These are phyloP conservation scores for Aspergillus sclerotiicarbonarius DNA, from an alignment of 495 filamentous ascomycete genomes.

Conservation along the genomic window DNA sequence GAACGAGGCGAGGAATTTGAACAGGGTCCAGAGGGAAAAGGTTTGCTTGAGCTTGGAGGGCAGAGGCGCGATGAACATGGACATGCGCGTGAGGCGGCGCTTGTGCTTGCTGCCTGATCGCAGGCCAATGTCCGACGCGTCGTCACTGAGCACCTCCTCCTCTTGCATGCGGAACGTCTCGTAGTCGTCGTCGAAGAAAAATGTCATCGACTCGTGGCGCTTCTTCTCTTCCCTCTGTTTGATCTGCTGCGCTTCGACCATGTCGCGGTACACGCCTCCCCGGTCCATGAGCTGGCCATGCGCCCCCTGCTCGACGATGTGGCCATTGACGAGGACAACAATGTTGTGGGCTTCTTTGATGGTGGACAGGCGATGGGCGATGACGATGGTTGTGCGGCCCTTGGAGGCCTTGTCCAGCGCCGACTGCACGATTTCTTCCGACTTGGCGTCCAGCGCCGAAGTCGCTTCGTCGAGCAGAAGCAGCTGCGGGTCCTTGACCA, in stretches of 20 bases:
- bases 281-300: conserved; percentile 66
- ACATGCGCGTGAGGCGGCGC: conserved; percentile 9
- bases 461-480: conserved; percentile 96
- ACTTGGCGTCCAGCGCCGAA: conserved; percentile 87
- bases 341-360: conserved; percentile 95
- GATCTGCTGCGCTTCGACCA: conserved; percentile 79
- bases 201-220: conserved; percentile 6
- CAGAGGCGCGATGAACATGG: conserved; percentile 2
- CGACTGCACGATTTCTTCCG: conserved; percentile 89
- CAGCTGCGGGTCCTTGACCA: conserved; percentile 91
- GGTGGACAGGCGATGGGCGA: conserved; percentile 90
- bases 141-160: conserved; percentile 12
- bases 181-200: conserved; percentile 18
- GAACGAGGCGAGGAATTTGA: conserved; percentile 79
- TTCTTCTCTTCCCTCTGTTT: conserved; percentile 41
- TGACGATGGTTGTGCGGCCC: conserved; percentile 91
- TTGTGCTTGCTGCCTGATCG: background rate
- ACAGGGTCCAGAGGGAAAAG: conserved; percentile 75
- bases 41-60: conserved; percentile 34
- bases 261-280: conserved; percentile 64
- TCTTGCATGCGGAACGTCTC: background rate
- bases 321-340: conserved; percentile 80
- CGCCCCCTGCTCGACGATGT: conserved; percentile 85
- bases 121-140: conserved; percentile 17
- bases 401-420: conserved; percentile 81